Evolutionary conservation across 2,329 filamentous ascomycete genomes (phyloP), one percentile per base, ranked within the genome.

Genomic region (Aureobasidium sp.): DNA sequence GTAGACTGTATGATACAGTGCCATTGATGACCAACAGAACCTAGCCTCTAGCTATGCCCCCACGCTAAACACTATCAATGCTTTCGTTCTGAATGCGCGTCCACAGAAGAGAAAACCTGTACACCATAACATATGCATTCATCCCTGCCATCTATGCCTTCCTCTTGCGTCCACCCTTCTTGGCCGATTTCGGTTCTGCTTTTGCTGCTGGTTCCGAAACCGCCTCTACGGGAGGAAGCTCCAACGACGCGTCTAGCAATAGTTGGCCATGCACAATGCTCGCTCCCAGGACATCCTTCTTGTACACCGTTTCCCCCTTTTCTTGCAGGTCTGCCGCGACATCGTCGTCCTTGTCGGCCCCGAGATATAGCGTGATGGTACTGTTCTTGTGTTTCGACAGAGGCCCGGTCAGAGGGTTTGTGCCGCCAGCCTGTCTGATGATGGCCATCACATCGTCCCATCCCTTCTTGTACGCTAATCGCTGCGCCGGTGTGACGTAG

Each of bases 361-460:
- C 58, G 2, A 60, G 9, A n/a, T 45, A 60, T 3, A 60, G 9
- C 6, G 46, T 45, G 23, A 54, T 53, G 5, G 2, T 25, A 13
- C n/a, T 23, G 9, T 13, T 31, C 9, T 33, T 23, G 25, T 54
- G 46, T 29, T 60, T 60, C 4, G 45, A 31, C 0, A 51, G 40
- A 7, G 58, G 47, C 17, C 58, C 47, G 4, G 46, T 54, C 11
- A 46, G 11, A 4, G 40, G 35, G 2, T 35, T 38, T 4, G 58
- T 38, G 9, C 55, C 58, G 10, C 58, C 58, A 21, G 58, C 47
- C 23, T 60, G 47, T 31, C 27, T 46, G 21, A 51, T 31, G 19
- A 54, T 54, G 13, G 37, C 37, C 23, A 37, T 43, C 1, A 60
- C 31, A 40, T 53, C 58, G n/a, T 60, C 58, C 58, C 58, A 60